A percentile compares a stretch with the other conserved stretches of the same genome.
Conservation (phyloP, 371 early-diverging fungal genomes). For the Lichtheimia ramosa region DNA sequence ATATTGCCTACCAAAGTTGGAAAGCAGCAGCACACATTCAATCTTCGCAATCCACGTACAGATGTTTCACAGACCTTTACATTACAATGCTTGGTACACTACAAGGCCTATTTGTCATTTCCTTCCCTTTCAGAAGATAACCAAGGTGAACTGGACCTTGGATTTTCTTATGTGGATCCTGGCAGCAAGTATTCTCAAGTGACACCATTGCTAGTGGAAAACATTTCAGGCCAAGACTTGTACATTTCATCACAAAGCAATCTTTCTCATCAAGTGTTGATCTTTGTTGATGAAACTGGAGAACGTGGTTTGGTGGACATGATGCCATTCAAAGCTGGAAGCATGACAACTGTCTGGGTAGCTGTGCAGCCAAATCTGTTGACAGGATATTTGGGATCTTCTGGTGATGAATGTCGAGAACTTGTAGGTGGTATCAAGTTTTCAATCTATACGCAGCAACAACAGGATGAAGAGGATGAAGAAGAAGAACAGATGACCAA, state of each 20-base stretch:
- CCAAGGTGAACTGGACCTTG: conserved; percentile 71
- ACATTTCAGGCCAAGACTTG: conserved; percentile 66
- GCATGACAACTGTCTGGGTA: conserved; percentile 69
- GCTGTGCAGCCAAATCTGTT: conserved; percentile 79
- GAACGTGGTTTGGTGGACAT: conserved; percentile 62
- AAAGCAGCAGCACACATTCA: conserved; percentile 54
- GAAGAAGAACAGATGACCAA: neutral
- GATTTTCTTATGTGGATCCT: conserved; percentile 81
- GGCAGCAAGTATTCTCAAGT: conserved; percentile 78
- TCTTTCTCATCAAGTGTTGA: conserved; percentile 78
- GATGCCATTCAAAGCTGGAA: conserved; percentile 54
- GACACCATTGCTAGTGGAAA: conserved; percentile 70
- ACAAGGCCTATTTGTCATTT: conserved; percentile 61
- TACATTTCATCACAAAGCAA: conserved; percentile 77
- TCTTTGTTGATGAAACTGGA: conserved; percentile 72
- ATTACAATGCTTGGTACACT: conserved; percentile 61
- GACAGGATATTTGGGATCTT: conserved; percentile 42
- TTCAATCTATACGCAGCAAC: conserved; percentile 57
- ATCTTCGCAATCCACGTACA: conserved; percentile 37
- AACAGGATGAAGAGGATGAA: conserved; percentile 12
- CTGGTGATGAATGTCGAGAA: conserved; percentile 64
- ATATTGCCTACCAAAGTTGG: conserved; percentile 54
- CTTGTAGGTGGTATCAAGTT: conserved; percentile 86
- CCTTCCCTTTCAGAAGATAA: conserved; percentile 59
- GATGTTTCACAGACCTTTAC: conserved; percentile 46